phyloP scores from a whole-genome alignment of 805 yeast species.

The Ogataea nitratoaversa region DNA sequence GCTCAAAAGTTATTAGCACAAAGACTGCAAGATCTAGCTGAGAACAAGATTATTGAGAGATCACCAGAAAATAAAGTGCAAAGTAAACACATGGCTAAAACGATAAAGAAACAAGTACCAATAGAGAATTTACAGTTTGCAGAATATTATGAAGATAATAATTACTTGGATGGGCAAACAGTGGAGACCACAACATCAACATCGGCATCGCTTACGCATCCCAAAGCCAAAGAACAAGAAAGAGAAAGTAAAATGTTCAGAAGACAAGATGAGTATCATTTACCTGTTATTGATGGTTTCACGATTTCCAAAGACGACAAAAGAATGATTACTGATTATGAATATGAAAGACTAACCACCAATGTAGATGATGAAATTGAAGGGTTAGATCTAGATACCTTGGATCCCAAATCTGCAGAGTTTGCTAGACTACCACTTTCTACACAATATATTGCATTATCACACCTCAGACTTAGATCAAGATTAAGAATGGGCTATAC shows the following conservation, averaged over 20 bases:
- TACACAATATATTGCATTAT: conserved; percentile 83
- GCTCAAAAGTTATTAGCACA: conserved; percentile 79
- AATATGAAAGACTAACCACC: conserved; percentile 55
- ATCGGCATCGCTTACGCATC: conserved; percentile 2
- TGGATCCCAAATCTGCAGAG: conserved; percentile 81
- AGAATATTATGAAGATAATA: conserved; percentile 36
- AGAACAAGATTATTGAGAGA: conserved; percentile 11
- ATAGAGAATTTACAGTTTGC: conserved; percentile 26
- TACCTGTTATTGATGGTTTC: conserved; percentile 62
- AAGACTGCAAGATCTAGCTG: conserved; percentile 62
- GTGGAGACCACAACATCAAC: conserved; percentile 5
- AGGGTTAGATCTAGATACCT: conserved; percentile 61
- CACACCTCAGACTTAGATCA: conserved; percentile 77
- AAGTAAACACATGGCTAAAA: neutral
- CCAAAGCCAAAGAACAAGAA: conserved; percentile 6
- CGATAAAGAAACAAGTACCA: conserved; percentile 13
- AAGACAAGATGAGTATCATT: conserved; percentile 76
- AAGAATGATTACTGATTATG: conserved; percentile 71
- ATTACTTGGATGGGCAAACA: conserved; percentile 14
- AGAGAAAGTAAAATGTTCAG: conserved; percentile 35
- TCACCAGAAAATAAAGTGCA: neutral
- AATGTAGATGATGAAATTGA: conserved; percentile 59
- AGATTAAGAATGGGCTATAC: conserved; percentile 93
- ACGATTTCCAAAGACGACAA: conserved; percentile 54
- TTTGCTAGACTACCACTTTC: conserved; percentile 75